phyloP scores from a whole-genome alignment of 2,329 filamentous ascomycete species.

The Pseudonectria buxi region DNA sequence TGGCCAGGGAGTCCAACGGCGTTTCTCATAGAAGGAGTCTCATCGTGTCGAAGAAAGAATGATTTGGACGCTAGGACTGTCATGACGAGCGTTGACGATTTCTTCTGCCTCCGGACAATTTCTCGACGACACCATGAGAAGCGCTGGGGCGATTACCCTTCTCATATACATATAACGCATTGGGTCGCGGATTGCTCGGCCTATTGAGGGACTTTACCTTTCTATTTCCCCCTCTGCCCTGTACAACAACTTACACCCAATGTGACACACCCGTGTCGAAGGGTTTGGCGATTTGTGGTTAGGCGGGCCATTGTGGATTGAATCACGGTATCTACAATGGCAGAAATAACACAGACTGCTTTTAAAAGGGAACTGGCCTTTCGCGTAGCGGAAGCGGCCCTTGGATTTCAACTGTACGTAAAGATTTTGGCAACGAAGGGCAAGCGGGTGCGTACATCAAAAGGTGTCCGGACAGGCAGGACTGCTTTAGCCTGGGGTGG shows the following conservation, averaged over 20 bases:
- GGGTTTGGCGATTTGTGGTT: not conserved
- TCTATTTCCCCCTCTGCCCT: conserved; percentile 16
- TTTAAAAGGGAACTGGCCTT: conserved; percentile 1
- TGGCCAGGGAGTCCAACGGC: conserved; percentile 47
- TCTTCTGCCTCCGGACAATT: conserved; percentile 6
- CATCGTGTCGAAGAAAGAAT: not conserved
- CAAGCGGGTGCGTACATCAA: conserved; percentile 36
- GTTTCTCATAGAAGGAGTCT: conserved; percentile 44
- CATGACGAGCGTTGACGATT: conserved; percentile 10
- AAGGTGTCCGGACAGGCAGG: conserved; percentile 35
- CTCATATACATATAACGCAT: too few relatives aligned
- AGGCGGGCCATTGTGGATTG: too few relatives aligned
- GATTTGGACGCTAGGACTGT: not conserved
- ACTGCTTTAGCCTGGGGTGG: conserved; percentile 20
- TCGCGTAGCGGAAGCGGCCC: conserved; percentile 6
- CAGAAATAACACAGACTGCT: too few relatives aligned
- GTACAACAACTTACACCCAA: conserved; percentile 24
- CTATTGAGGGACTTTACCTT: conserved; percentile 2
- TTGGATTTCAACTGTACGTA: conserved; percentile 30
- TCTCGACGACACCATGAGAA: too few relatives aligned
- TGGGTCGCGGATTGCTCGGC: too few relatives aligned
- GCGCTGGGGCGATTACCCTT: too few relatives aligned
- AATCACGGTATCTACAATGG: too few relatives aligned
- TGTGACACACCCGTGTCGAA: conserved; percentile 5
- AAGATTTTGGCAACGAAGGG: conserved; percentile 31